phyloP scores from a whole-genome alignment of 2,329 filamentous ascomycete species.

The Epichloe elymi region DNA sequence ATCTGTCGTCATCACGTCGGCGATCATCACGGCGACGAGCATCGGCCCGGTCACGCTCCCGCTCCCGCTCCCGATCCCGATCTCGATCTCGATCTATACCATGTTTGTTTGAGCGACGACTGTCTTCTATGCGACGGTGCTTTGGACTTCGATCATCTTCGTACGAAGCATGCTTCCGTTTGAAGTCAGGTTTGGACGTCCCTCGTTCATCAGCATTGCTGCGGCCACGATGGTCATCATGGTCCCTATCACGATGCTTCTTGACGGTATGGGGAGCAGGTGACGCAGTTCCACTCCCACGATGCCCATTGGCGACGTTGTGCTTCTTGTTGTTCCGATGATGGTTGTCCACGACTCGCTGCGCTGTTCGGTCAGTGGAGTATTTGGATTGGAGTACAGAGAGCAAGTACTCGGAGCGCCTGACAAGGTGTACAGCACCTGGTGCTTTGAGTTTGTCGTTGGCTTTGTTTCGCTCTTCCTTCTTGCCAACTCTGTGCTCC shows the following conservation, averaged over 20 bases:
- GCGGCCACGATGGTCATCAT: constrained; percentile 38
- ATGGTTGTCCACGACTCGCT: constrained; percentile 77
- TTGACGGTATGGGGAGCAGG: constrained; percentile 43
- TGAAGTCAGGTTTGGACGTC: constrained; percentile 39
- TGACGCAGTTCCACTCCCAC: constrained; percentile 55
- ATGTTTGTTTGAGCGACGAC: constrained; percentile 23
- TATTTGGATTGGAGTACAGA: constrained; percentile 87
- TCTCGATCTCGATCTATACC: constrained; percentile 24
- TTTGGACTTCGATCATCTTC: constrained; percentile 31
- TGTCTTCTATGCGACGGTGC: constrained; percentile 27
- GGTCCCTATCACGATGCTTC: constrained; percentile 35
- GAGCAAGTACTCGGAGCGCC: constrained; percentile 85
- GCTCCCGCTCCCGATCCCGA: constrained; percentile 6
- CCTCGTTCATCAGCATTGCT: constrained; percentile 38
- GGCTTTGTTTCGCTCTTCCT: constrained; percentile 73
- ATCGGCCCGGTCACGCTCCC: constrained; percentile 7
- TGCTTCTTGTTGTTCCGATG: constrained; percentile 87
- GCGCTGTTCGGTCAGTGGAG: constrained; percentile 60
- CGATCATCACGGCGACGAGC: constrained; percentile 6
- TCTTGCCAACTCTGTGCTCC: constrained; percentile 96
- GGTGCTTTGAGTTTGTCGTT: constrained; percentile 79
- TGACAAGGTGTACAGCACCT: constrained; percentile 92
- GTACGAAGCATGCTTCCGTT: constrained; percentile 45
- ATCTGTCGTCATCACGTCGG: constrained; percentile 10
- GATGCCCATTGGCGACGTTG: constrained; percentile 42